Base-by-base conservation (phyloP, 2,329 filamentous ascomycete species). In the Fusarium hostae region DNA sequence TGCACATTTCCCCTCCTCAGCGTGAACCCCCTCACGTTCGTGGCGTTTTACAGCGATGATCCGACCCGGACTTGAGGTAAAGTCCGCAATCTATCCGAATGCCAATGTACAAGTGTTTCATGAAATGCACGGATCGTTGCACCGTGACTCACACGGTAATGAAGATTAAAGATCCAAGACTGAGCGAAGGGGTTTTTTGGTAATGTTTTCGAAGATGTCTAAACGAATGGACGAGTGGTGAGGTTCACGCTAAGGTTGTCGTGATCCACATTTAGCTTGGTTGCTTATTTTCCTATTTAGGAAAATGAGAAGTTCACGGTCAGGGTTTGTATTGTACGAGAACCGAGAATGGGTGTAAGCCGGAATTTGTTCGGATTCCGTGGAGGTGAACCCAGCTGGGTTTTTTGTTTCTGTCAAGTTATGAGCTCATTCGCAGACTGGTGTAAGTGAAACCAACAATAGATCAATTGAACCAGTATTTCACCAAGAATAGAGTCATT, bases 1-100 rank as follows among this genome's bases (percentile, higher is more conserved):
- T 63, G 18, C 1, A 24, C 6, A 43, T 45, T 63, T 41, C 47
- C 69, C 61, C 61, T 48, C 66, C 40, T 47, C 18, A 37, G 44
- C 64, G 64, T 48, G 54, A 59, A 62, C 26, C 62, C 63, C 66
- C 68, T 65, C 60, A 54, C 47, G 52, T 20, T 34, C 41, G 52
- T 59, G 52, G 57, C 66, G 28, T 39, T 30, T 28, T 32, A 9
- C n/a, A 50, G 32, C 26, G 41, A 62, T 39, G 41, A 35, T 60
- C 63, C 51, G 35, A 68, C 63, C 22, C 63, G 63, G 65, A 68
- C 56, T 44, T 61, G 32, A n/a, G 15, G 22, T 13, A 48, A 65
- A 67, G 65, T 67, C 65, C 63, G 65, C 15, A 26, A 43, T 35
- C 50, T 57, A 39, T 39, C 59, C 54, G 62, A 50, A 30, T 51